Evolutionary conservation across 352 stramenopile species (phyloP), one percentile per base, ranked within the genome.

Genomic region (Bremia lactucae): DNA sequence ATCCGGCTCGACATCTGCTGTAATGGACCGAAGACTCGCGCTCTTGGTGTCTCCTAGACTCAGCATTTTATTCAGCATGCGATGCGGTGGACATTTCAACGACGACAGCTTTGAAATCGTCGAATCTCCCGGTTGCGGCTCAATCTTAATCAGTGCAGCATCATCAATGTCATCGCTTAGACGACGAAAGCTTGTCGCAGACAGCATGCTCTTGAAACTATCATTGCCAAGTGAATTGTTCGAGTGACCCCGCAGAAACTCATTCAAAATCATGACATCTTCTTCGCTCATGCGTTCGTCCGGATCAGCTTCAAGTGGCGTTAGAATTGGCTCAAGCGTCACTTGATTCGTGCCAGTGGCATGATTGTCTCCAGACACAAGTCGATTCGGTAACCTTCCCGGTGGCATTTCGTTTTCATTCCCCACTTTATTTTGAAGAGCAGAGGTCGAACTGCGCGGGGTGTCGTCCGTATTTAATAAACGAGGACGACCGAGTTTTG

Each of bases 401-500:
- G 15, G 16, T 18, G 54, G 54, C 2, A 28, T 18, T 9, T 41
- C 23, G 9, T 29, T 14, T 34, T 23, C 21, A 16, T 62, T 55
- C 2, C 46, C 10, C 46, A 59, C 23, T 7, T 51, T 55, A 16
- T 39, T 42, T 19, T 38, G 52, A 13, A 59, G 46, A 19, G 57
- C 49, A 16, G 61, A 72, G 6, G 48, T 59, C 2, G 55, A 65
- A n/a, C 56, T 52, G 21, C 48, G 45, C 20, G 51, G 48, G 14
- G 46, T 59, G 5, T 80, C 68, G 24, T 74, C 65, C 2, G 62
- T 67, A 3, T 68, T 72, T 29, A 83, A 51, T 21, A 87, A 46
- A 2, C 72, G 71, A 14, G 76, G 76, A 7, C 77, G 80, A 7
- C 76, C 80, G 2, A 83, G 74, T 41, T 86, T 83, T 33, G 69